Evolutionary conservation across 1,284 basidiomycete species (phyloP).

Genomic region (Sphagnurus paluster): DNA sequence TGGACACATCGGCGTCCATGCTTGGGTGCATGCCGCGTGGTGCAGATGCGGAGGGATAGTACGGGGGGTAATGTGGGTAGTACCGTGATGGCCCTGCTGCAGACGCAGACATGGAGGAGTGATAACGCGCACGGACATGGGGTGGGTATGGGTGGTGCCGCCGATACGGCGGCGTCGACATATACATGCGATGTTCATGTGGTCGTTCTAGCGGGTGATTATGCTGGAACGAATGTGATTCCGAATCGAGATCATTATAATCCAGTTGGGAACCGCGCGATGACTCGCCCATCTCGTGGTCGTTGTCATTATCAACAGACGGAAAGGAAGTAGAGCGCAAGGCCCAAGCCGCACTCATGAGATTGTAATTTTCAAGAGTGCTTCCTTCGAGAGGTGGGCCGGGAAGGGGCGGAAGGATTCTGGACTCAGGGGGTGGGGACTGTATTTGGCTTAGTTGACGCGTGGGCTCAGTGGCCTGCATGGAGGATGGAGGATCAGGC

Average conservation of each 20-base stretch:
- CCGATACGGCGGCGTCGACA: not conserved
- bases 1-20: not conserved
- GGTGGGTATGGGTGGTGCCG: slow-evolving; percentile 4
- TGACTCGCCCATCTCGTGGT: slow-evolving; percentile 2
- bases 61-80: not conserved
- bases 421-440: not conserved
- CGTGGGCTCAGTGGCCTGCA: too few species aligned
- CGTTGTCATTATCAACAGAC: too few species aligned
- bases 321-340: not conserved
- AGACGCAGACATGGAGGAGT: not conserved
- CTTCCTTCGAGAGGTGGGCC: not conserved
- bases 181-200: not conserved
- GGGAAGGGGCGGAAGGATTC: slow-evolving; percentile 8
- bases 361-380: slow-evolving; percentile 9
- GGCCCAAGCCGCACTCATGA: slow-evolving; percentile 13
- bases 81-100: too few species aligned
- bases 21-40: not conserved
- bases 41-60: slow-evolving; percentile 7
- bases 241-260: not conserved
- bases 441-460: too few species aligned
- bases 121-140: slow-evolving; percentile 1
- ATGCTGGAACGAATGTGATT: not conserved
- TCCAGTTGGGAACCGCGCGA: not conserved
- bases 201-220: not conserved
- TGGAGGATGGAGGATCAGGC: too few species aligned